phyloP scores from a whole-genome alignment of 352 stramenopile genomes.

The Globisporangium recalcitrans region DNA sequence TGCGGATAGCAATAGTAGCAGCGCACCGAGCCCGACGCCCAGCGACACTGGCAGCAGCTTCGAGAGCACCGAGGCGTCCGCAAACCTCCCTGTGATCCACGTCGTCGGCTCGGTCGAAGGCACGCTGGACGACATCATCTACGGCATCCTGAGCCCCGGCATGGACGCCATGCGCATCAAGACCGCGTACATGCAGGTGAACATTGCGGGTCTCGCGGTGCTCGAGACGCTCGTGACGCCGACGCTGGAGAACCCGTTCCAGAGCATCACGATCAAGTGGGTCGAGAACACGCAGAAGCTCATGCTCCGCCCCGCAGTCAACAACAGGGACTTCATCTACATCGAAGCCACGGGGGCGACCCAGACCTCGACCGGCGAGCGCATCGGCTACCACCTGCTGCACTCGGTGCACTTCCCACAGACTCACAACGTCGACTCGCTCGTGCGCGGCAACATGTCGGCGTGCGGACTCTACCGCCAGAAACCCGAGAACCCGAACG shows the following conservation, averaged over 20 bases:
- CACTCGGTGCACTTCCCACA: slow-evolving; percentile 30
- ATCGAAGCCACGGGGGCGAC: slow-evolving; percentile 26
- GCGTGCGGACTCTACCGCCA: slow-evolving; percentile 40
- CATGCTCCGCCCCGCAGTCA: slow-evolving; percentile 23
- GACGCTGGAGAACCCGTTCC: slow-evolving; percentile 24
- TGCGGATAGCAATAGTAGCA: not conserved
- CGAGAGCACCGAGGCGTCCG: not conserved
- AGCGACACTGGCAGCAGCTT: slow-evolving; percentile 3
- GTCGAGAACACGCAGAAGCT: slow-evolving; percentile 25
- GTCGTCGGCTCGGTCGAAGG: slow-evolving; percentile 30
- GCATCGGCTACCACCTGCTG: slow-evolving; percentile 29
- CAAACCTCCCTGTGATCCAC: slow-evolving; percentile 24
- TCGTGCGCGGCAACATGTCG: slow-evolving; percentile 35
- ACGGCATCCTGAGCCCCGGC: slow-evolving; percentile 27
- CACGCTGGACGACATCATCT: slow-evolving; percentile 35
- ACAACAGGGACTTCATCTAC: slow-evolving; percentile 29
- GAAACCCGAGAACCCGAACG: slow-evolving; percentile 16
- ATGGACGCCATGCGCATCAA: slow-evolving; percentile 34
- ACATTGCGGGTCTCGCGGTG: slow-evolving; percentile 36
- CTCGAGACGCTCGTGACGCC: slow-evolving; percentile 28
- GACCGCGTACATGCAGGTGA: slow-evolving; percentile 33
- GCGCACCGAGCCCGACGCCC: not conserved
- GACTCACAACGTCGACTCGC: slow-evolving; percentile 1
- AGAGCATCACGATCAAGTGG: slow-evolving; percentile 33
- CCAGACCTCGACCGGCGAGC: slow-evolving; percentile 20